Conservation (phyloP, 2,329 filamentous ascomycete genomes). For the Alternaria viburni region DNA sequence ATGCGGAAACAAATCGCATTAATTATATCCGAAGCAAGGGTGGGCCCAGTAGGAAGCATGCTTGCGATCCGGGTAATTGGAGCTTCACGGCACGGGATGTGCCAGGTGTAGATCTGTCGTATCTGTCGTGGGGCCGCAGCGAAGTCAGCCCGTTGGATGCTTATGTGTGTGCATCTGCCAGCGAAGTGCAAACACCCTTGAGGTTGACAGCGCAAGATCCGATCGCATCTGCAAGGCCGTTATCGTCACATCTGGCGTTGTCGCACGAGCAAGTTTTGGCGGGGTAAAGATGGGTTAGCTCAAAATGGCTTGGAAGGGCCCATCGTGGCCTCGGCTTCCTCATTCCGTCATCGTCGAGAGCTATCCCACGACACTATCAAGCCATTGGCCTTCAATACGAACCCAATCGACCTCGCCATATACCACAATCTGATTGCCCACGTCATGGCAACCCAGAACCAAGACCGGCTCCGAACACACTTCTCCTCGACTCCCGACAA, state of each 20-base stretch:
- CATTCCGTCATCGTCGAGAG: neutral
- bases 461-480: conserved; percentile 48
- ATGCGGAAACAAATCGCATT: neutral
- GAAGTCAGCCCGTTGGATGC: neutral
- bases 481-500: conserved; percentile 52
- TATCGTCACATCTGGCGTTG: neutral
- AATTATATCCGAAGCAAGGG: neutral
- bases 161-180: neutral
- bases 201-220: neutral
- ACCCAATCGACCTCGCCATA: neutral
- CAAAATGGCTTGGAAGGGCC: neutral
- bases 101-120: neutral
- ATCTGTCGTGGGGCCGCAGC: neutral
- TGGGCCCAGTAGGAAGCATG: neutral
- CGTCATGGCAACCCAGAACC: conserved; percentile 36
- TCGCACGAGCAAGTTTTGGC: neutral
- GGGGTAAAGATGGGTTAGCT: conserved; percentile 1
- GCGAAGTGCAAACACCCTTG: neutral
- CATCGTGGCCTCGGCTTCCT: neutral
- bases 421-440: neutral
- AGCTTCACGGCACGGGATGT: neutral
- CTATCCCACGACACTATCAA: neutral
- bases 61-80: neutral
- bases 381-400: neutral
- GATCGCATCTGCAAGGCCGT: neutral